These are phyloP conservation scores for Monosporascus sp. DNA, from an alignment of 2,329 filamentous ascomycete species.

Conservation along the genomic window DNA sequence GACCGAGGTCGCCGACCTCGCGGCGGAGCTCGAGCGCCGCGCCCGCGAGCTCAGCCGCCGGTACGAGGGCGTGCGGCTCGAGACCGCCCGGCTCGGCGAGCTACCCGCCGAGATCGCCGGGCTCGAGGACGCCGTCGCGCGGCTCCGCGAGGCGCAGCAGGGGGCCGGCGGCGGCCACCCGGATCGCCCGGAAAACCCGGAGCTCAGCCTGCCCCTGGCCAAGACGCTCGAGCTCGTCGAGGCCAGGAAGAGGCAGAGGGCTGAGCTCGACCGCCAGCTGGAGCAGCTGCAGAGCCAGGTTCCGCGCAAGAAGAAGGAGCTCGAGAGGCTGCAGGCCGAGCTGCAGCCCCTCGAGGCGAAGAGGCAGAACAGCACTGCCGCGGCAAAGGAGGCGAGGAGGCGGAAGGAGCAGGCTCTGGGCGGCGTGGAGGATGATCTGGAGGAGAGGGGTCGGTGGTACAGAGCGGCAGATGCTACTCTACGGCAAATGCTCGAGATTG, in stretches of 20 bases:
- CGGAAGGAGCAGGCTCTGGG: slow-evolving; percentile 62
- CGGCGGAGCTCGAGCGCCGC: slow-evolving; percentile 64
- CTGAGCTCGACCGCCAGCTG: slow-evolving; percentile 58
- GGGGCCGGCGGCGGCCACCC: slow-evolving; percentile 17
- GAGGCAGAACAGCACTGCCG: slow-evolving; percentile 58
- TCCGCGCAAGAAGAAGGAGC: slow-evolving; percentile 61
- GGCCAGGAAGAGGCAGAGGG: slow-evolving; percentile 44
- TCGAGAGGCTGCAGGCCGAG: slow-evolving; percentile 64
- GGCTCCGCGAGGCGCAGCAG: slow-evolving; percentile 30
- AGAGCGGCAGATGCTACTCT: slow-evolving; percentile 62
- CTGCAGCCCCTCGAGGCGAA: slow-evolving; percentile 64
- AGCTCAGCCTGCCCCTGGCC: slow-evolving; percentile 50
- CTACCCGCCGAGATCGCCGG: slow-evolving; percentile 46
- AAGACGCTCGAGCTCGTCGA: slow-evolving; percentile 52
- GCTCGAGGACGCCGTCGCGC: slow-evolving; percentile 44
- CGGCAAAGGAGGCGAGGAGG: slow-evolving; percentile 66
- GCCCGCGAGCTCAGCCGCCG: slow-evolving; percentile 53
- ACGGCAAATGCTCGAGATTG: slow-evolving; percentile 57
- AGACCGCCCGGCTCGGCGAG: slow-evolving; percentile 44
- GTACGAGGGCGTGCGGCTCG: slow-evolving; percentile 46
- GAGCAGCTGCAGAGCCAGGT: slow-evolving; percentile 58
- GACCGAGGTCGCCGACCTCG: slow-evolving; percentile 68
- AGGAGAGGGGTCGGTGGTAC: slow-evolving; percentile 72
- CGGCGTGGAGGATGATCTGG: slow-evolving; percentile 67
- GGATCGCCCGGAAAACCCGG: slow-evolving; percentile 34